Evolutionary conservation across 2,329 filamentous ascomycete genomes (phyloP).

Genomic region (Paecilomyces formosus): DNA sequence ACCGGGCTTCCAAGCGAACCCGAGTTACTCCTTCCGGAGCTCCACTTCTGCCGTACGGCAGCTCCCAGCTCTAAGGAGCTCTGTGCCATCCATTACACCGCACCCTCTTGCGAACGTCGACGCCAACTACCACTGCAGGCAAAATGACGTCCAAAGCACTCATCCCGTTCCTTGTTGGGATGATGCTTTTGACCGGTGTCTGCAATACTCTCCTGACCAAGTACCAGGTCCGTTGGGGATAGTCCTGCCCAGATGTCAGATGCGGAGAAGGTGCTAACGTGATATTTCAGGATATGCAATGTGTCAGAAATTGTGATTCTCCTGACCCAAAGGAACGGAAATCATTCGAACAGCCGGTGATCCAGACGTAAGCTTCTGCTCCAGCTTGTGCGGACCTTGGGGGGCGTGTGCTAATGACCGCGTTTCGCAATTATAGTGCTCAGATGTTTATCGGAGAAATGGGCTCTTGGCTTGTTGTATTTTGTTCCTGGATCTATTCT

Average conservation of each 20-base stretch:
- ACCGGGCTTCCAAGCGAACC: neutral
- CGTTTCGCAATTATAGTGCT: constrained; percentile 33
- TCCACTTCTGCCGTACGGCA: neutral
- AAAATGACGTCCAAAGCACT: constrained; percentile 64
- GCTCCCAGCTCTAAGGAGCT: neutral
- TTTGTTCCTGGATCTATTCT: constrained; percentile 59
- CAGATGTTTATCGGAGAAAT: constrained; percentile 98
- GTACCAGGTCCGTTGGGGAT: constrained; percentile 61
- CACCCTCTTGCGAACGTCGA: neutral
- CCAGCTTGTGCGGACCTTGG: neutral
- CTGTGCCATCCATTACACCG: neutral
- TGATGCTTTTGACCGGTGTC: constrained; percentile 95
- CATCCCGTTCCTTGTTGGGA: constrained; percentile 78
- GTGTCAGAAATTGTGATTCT: constrained; percentile 78
- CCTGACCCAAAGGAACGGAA: constrained; percentile 57
- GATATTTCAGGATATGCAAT: constrained; percentile 72
- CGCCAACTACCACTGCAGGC: neutral
- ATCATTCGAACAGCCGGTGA: constrained; percentile 87
- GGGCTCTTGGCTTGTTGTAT: constrained; percentile 90
- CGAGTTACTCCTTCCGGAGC: neutral
- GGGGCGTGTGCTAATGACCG: neutral
- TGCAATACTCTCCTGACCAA: constrained; percentile 97
- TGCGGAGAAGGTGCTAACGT: constrained; percentile 2
- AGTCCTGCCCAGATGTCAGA: neutral
- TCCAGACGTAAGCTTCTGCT: constrained; percentile 60